Evolutionary conservation across 805 yeast genomes (phyloP).

Genomic region (Lachancea quebecensis): DNA sequence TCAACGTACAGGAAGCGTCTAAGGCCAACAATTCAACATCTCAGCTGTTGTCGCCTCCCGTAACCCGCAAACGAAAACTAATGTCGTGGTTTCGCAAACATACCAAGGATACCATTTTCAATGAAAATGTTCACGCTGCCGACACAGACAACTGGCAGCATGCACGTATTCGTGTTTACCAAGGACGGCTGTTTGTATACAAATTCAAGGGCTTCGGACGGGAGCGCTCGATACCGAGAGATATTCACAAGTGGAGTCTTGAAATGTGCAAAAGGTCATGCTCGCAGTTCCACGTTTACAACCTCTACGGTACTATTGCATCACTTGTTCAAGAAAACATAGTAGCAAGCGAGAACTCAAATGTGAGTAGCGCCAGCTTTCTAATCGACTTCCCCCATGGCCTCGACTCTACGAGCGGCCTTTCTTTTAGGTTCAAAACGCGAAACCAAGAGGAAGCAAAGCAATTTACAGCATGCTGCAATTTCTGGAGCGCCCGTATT

Average conservation of each 20-base stretch:
- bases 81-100: conserved; percentile 20
- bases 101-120: conserved; percentile 11
- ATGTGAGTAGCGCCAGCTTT: conserved; percentile 16
- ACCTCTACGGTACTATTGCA: conserved; percentile 25
- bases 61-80: conserved; percentile 6
- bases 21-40: conserved; percentile 4
- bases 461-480: conserved; percentile 69
- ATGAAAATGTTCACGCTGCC: conserved; percentile 20
- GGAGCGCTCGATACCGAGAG: background rate
- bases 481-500: conserved; percentile 84
- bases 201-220: conserved; percentile 5
- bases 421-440: conserved; percentile 51
- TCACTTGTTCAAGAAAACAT: conserved; percentile 26
- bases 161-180: conserved; percentile 18
- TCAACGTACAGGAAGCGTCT: conserved; percentile 7
- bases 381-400: conserved; percentile 20
- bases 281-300: conserved; percentile 17
- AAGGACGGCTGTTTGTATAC: conserved; percentile 26
- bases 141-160: conserved; percentile 17
- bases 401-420: conserved; percentile 23
- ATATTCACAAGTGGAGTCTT: conserved; percentile 6
- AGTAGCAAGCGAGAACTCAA: conserved; percentile 12
- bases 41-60: background rate
- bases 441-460: conserved; percentile 60
- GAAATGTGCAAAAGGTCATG: conserved; percentile 10